A percentile compares a stretch with the other conserved stretches of the same genome.
phyloP scores from a whole-genome alignment of 2,329 filamentous ascomycete species.

The Orbilia quercus region DNA sequence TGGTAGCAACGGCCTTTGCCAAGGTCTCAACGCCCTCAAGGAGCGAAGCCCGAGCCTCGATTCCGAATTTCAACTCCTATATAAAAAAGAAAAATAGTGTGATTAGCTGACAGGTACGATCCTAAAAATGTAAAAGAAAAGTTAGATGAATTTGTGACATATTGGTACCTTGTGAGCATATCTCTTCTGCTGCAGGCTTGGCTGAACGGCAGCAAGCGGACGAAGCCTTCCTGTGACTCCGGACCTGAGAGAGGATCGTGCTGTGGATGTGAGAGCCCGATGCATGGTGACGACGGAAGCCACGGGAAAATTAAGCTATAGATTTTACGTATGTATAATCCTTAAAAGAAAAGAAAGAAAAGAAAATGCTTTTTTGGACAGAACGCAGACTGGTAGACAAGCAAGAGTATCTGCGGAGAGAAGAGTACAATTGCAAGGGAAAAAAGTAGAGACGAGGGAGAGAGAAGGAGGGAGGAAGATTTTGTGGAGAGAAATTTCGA shows the following conservation, averaged over 20 bases:
- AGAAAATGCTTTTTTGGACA: slow-evolving; percentile 49
- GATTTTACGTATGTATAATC: slow-evolving; percentile 38
- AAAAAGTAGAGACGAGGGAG: slow-evolving; percentile 59
- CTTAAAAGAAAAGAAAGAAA: slow-evolving; percentile 29
- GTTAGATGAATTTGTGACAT: not conserved
- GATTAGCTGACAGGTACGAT: slow-evolving; percentile 24
- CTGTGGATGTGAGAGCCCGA: slow-evolving; percentile 85
- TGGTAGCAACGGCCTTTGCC: slow-evolving; percentile 94
- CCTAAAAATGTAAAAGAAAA: slow-evolving; percentile 2
- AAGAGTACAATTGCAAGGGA: slow-evolving; percentile 55
- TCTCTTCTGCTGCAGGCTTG: slow-evolving; percentile 82
- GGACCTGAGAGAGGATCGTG: slow-evolving; percentile 76
- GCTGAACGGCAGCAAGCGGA: slow-evolving; percentile 73
- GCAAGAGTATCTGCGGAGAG: slow-evolving; percentile 52
- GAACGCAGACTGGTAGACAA: slow-evolving; percentile 23
- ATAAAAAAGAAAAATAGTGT: slow-evolving; percentile 58
- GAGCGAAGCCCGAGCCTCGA: slow-evolving; percentile 88
- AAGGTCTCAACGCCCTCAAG: slow-evolving; percentile 96
- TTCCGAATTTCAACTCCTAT: slow-evolving; percentile 97
- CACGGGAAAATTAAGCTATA: slow-evolving; percentile 24
- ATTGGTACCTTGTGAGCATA: slow-evolving; percentile 91
- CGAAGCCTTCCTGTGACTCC: slow-evolving; percentile 64
- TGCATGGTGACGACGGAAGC: slow-evolving; percentile 76
- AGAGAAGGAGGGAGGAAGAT: slow-evolving; percentile 61
- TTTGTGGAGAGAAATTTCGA: slow-evolving; percentile 61